Percentiles rank a stretch among this genome's conserved stretches.
Conservation (phyloP, 176 grass and related monocot species). For the Aegilops tauschii region DNA sequence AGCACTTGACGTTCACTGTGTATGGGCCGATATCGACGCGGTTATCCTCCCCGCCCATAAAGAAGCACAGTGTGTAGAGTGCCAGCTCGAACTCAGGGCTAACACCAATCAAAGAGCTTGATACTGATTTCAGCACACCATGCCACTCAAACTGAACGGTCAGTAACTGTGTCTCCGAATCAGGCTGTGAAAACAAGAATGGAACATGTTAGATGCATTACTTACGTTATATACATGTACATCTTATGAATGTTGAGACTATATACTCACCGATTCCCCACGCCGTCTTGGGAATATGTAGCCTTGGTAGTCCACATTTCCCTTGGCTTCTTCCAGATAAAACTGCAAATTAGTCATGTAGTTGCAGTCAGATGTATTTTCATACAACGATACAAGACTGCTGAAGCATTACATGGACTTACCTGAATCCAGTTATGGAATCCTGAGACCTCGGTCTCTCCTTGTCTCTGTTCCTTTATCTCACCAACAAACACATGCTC, state of each 20-base stretch:
- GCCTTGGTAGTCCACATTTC: slow-evolving; percentile 87
- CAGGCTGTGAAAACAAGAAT: slow-evolving; percentile 61
- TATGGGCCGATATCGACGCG: slow-evolving; percentile 63
- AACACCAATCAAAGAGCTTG: slow-evolving; percentile 81
- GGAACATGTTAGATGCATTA: slow-evolving; percentile 29
- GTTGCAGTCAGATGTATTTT: slow-evolving; percentile 5
- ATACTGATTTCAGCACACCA: slow-evolving; percentile 92
- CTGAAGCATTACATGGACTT: slow-evolving; percentile 31
- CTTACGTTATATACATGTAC: background rate
- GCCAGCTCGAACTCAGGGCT: slow-evolving; percentile 98
- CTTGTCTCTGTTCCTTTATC: slow-evolving; percentile 59
- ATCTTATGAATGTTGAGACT: background rate
- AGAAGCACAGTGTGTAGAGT: slow-evolving; percentile 87
- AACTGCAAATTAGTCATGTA: slow-evolving; percentile 64
- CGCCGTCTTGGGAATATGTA: slow-evolving; percentile 84
- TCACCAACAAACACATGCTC: slow-evolving; percentile 99
- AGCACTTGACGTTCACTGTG: slow-evolving; percentile 87
- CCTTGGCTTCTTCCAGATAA: slow-evolving; percentile 96
- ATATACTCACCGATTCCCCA: slow-evolving; percentile 58
- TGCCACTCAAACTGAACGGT: slow-evolving; percentile 92
- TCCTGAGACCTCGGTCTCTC: slow-evolving; percentile 75
- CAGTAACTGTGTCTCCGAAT: slow-evolving; percentile 79
- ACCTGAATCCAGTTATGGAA: slow-evolving; percentile 99
- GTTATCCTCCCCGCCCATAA: slow-evolving; percentile 85
- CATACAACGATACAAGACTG: background rate